Evolutionary conservation across 768 basidiomycete species (phyloP), one percentile per base, ranked within the genome.

Genomic region (Rhizopogon vinicolor): DNA sequence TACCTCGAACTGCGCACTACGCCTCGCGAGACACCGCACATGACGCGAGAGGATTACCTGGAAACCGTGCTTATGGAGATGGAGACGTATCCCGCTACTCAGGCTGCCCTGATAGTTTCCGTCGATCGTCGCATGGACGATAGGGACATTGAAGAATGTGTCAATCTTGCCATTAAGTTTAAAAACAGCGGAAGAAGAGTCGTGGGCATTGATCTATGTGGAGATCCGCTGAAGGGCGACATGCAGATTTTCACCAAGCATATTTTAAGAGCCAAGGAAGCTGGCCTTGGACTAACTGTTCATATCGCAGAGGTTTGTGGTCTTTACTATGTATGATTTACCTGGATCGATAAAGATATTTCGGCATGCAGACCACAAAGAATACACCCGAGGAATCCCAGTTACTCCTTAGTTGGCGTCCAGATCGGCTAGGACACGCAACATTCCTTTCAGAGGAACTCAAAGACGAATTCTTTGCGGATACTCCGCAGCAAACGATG

Each of bases 1-100:
- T 91, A 91, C 63, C 75, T 94, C 35, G 92, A 93, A 64, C 78
- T 93, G n/a, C 83, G 92, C n/a, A 85, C 84, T 9, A 92, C 88
- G 0, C 92, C 91, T 0, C 78, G 85, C 43, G 72, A 65, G 64
- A 88, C 83, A 0, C 54, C 66, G 0, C 60, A 75, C 5, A 89
- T 92, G 86, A 76, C 74, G 7, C 74, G 84, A 8, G 68, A 75
- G 55, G 66, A 73, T 42, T 94, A 93, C 65, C 69, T 93, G 22
- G 72, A 76, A 40, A 74, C 81, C 1, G 88, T 94, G 0, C 74
- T 93, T 13, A 76, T 72, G 9, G 85, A 87, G 64, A 66, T 90
- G 19, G 84, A 85, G 54, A 67, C 63, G n/a, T 91, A 84, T 62
- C 72, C 73, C 1, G 44, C 65, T 7, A 73, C 75, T 13, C 70